phyloP scores from a whole-genome alignment of 129 eudicot genomes.

The Arctium minus region DNA sequence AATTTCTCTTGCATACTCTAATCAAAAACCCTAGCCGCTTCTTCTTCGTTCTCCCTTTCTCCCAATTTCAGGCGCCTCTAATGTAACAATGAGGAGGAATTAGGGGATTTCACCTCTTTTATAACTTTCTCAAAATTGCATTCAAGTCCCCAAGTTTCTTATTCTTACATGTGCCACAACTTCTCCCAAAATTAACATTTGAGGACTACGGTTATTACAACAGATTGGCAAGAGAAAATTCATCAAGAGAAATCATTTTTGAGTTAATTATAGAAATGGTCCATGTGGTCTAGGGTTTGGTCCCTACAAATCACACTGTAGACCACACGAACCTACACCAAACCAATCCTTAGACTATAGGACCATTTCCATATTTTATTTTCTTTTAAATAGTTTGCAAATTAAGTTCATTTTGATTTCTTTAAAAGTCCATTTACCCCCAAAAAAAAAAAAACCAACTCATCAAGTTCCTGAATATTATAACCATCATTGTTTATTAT shows the following conservation, averaged over 20 bases:
- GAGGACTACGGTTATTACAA: too few species aligned
- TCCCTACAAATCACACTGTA: neutral
- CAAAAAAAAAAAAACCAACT: neutral
- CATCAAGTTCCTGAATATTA: neutral
- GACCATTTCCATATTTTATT: neutral
- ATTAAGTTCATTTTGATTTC: neutral
- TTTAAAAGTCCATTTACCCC: neutral
- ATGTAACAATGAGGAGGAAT: too few species aligned
- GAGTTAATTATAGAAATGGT: neutral
- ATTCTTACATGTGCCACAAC: too few species aligned
- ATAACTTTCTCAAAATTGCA: too few species aligned
- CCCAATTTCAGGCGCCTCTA: too few species aligned
- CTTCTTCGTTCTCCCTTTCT: too few species aligned
- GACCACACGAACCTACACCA: neutral
- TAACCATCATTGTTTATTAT: neutral
- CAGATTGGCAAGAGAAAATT: neutral
- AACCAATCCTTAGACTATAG: neutral
- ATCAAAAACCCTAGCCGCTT: too few species aligned
- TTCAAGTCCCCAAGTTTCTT: too few species aligned
- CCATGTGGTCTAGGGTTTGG: neutral
- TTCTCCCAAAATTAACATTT: too few species aligned
- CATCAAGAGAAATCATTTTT: neutral
- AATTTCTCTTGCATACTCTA: too few species aligned
- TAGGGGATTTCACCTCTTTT: too few species aligned
- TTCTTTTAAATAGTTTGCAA: neutral